Percentiles rank a stretch among this genome's conserved stretches.
These are phyloP conservation scores for Malassezia pachydermatis DNA, from an alignment of 1,284 basidiomycete species.

Conservation along the genomic window DNA sequence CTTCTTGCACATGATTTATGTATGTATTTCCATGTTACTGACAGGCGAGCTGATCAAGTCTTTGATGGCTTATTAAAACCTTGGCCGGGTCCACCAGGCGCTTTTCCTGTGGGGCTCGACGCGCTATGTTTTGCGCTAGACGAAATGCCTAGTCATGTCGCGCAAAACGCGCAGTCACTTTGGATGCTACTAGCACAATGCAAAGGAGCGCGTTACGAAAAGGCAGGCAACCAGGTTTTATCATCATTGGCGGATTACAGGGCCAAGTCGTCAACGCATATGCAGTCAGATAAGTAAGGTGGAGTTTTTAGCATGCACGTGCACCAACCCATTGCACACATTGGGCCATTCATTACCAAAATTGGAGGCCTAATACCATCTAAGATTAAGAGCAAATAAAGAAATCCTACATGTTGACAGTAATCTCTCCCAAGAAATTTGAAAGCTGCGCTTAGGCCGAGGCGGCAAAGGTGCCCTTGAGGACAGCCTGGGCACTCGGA, in stretches of 20 bases:
- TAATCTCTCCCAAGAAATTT: background rate
- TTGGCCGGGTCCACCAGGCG: background rate
- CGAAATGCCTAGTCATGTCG: slow-evolving; percentile 5
- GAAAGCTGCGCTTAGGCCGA: slow-evolving; percentile 4
- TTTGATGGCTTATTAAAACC: background rate
- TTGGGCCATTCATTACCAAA: background rate
- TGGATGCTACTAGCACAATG: background rate
- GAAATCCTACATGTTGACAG: background rate
- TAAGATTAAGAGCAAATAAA: background rate
- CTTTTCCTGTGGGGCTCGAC: background rate
- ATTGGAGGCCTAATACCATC: background rate
- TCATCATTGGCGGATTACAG: too few species aligned
- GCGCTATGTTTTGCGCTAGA: slow-evolving; percentile 1
- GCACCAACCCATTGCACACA: background rate
- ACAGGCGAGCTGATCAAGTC: background rate
- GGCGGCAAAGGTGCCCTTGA: slow-evolving; percentile 7
- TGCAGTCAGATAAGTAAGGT: too few species aligned
- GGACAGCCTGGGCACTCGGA: slow-evolving; percentile 6
- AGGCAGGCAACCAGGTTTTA: too few species aligned
- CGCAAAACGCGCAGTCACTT: slow-evolving; percentile 3
- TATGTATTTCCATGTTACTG: background rate
- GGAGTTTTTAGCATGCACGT: background rate
- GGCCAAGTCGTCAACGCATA: too few species aligned
- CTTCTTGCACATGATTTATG: slow-evolving; percentile 53
- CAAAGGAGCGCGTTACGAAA: background rate